Conservation (phyloP, 805 yeast genomes). For the Candida peoriensis region DNA sequence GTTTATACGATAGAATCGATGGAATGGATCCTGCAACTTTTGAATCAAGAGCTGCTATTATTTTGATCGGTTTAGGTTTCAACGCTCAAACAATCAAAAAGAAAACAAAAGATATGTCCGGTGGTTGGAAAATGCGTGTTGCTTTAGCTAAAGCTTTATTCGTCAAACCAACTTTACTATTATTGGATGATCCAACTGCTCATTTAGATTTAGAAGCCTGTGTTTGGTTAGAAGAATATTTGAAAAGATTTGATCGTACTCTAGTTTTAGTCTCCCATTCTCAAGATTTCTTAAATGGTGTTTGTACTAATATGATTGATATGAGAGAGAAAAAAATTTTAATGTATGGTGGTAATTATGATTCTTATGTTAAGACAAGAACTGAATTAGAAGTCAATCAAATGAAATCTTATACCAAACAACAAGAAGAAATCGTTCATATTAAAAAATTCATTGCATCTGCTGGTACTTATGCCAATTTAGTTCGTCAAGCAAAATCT, state of each 20-base stretch:
- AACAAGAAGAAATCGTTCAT: constrained; percentile 98
- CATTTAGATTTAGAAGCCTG: constrained; percentile 99
- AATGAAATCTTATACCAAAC: constrained; percentile 95
- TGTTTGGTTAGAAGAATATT: constrained; percentile 99
- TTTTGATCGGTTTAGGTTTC: constrained; percentile 96
- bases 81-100: constrained; percentile 79
- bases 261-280: constrained; percentile 95
- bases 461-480: constrained; percentile 99
- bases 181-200: constrained; percentile 98
- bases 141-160: constrained; percentile 96
- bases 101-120: constrained; percentile 98
- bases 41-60: constrained; percentile 93
- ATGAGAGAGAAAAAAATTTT: constrained; percentile 79
- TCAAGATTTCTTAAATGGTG: constrained; percentile 99
- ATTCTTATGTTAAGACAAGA: constrained; percentile 93
- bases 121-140: constrained; percentile 99
- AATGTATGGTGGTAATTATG: constrained; percentile 97
- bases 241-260: constrained; percentile 90
- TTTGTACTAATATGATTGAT: constrained; percentile 96
- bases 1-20: constrained; percentile 91
- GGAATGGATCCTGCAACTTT: constrained; percentile 94
- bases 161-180: constrained; percentile 92
- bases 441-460: constrained; percentile 98
- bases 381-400: constrained; percentile 91
- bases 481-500: constrained; percentile 98